Evolutionary conservation across 129 eudicot species (phyloP).

Genomic region (Escallonia rubra): DNA sequence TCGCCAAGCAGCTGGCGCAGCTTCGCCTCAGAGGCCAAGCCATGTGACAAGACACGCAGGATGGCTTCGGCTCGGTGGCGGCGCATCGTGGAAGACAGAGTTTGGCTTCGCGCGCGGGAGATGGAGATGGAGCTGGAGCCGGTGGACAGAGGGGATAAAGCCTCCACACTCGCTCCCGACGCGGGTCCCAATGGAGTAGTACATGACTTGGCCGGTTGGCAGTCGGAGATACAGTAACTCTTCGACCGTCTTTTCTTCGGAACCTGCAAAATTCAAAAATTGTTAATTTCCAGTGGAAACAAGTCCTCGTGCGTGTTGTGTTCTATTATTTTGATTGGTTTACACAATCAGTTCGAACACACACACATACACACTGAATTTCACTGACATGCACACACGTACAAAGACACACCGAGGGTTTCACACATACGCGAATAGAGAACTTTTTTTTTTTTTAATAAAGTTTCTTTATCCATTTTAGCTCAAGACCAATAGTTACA

Average conservation of each 20-base stretch:
- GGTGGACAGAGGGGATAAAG: conserved; percentile 43
- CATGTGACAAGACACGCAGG: conserved; percentile 34
- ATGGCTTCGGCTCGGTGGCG: conserved; percentile 63
- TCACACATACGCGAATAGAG: no score
- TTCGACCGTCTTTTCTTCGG: conserved; percentile 54
- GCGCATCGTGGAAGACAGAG: conserved; percentile 4
- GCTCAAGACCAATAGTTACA: no score
- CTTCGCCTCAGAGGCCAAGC: conserved; percentile 54
- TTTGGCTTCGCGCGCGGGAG: conserved; percentile 32
- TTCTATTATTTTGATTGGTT: no score
- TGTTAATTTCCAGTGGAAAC: not conserved
- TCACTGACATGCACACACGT: no score
- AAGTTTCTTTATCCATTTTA: no score
- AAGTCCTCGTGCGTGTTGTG: no score
- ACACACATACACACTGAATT: no score
- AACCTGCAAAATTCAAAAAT: conserved; percentile 30
- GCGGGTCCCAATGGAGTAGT: conserved; percentile 14
- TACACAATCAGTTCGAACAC: no score
- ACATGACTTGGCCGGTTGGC: conserved; percentile 17
- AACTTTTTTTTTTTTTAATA: no score
- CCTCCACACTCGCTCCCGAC: conserved; percentile 34
- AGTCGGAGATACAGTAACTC: conserved; percentile 36
- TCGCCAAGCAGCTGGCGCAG: conserved; percentile 74
- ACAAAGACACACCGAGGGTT: no score
- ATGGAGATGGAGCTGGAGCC: conserved; percentile 37